Evolutionary conservation across 331 rosid genomes (phyloP), one percentile per base, ranked within the genome.

Genomic region (Arachis monticola): DNA sequence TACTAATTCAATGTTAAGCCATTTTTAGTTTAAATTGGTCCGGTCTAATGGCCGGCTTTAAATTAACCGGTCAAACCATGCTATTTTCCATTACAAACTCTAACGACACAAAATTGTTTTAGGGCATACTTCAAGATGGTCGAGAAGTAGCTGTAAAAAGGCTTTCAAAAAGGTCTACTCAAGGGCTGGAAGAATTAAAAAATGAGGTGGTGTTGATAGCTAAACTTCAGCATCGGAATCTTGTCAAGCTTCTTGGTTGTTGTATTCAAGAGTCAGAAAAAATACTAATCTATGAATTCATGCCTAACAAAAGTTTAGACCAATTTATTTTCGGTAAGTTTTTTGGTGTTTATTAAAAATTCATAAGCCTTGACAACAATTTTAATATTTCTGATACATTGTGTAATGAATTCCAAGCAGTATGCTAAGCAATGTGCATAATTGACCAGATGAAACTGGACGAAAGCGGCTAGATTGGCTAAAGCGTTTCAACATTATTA

Each of bases 171-270:
- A 47, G 3, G 11, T 76, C 80, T 47, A 63, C 59, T 2, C 81
- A 81, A 72, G 85, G 85, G 10, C 32, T 7, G 67, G 75, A 72
- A 8, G 82, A 77, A 45, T 14, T 81, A 2, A 76, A 41, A 70
- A 81, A 81, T 46, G 81, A 81, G 41, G 78, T 62, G 4, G 0
- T 7, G 5, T 48, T 84, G 46, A 82, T 79, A 8, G 78, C 82
- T 0, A 80, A 87, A 62, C 91, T 87, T 51, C 88, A 87, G 66
- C 91, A 84, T 32, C 69, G 79, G 11, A 82, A 84, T 74, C 82
- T 87, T 4, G 85, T 87, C 6, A 81, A 79, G 42, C 85, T 87
- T 50, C 42, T 73, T 7, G 88, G 85, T 2, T 71, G 65, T 2
- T 81, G 84, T 73, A 57, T 76, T 64, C 42, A 64, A 40, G 12